phyloP scores from a whole-genome alignment of 805 yeast genomes.

The Pichia thaimueangensis region DNA sequence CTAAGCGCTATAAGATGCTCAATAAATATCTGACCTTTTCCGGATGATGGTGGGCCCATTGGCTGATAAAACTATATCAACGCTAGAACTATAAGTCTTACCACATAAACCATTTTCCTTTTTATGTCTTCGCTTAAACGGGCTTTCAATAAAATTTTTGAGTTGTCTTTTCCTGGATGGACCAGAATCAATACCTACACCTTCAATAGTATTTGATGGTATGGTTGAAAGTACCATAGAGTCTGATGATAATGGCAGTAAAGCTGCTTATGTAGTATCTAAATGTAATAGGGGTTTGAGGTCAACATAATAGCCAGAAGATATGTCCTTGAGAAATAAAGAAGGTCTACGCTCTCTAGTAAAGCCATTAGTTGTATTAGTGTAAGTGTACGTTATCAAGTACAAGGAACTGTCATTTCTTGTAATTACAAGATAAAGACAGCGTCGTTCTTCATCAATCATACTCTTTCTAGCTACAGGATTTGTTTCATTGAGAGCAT shows the following conservation, averaged over 20 bases:
- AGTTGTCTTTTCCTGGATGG: no score
- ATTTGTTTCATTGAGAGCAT: slow-evolving; percentile 32
- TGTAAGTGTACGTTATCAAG: slow-evolving; percentile 21
- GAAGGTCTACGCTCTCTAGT: background rate
- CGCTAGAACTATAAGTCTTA: slow-evolving; percentile 5
- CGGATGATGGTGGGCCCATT: slow-evolving; percentile 7
- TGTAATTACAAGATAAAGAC: slow-evolving; percentile 84
- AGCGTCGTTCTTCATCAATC: slow-evolving; percentile 72
- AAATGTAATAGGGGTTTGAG: no score
- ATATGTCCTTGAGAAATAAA: slow-evolving; percentile 3
- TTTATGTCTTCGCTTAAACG: background rate
- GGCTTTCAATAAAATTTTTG: no score
- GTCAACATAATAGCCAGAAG: background rate
- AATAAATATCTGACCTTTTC: slow-evolving; percentile 25
- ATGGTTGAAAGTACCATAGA: no score
- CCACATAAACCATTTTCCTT: slow-evolving; percentile 1
- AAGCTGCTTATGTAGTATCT: no score
- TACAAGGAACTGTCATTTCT: slow-evolving; percentile 53
- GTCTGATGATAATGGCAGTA: no score
- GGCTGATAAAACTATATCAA: slow-evolving; percentile 7
- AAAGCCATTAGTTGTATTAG: background rate
- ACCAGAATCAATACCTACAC: no score
- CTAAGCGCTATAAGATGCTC: no score
- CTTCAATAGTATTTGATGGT: no score
- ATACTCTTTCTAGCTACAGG: slow-evolving; percentile 16